These are phyloP conservation scores for Fagus crenata DNA, from an alignment of 306 rosid genomes.

Conservation along the genomic window DNA sequence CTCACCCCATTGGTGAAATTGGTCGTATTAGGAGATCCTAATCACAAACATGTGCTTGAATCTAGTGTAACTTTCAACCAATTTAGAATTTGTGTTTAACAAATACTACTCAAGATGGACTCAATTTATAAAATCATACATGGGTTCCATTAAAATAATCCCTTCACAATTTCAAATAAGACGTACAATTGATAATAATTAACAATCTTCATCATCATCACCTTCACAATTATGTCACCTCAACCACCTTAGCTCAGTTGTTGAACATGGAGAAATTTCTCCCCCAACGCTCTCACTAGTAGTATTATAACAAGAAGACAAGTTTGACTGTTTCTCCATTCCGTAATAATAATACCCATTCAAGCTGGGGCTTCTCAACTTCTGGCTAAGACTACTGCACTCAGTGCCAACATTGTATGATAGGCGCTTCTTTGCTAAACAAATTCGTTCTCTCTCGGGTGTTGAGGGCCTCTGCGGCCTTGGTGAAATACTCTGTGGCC, in stretches of 20 bases:
- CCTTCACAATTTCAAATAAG: too few species aligned
- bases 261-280: conserved; percentile 36
- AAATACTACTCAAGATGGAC: too few species aligned
- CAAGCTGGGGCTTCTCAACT: conserved; percentile 37
- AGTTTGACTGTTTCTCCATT: conserved; percentile 20
- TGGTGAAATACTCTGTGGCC: conserved; percentile 18
- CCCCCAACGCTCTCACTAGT: conserved; percentile 29
- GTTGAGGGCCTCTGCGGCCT: conserved; percentile 29
- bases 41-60: too few species aligned
- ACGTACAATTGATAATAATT: too few species aligned
- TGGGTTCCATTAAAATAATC: too few species aligned
- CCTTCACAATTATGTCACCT: background rate
- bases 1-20: too few species aligned
- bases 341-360: conserved; percentile 29
- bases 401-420: conserved; percentile 8
- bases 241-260: conserved; percentile 35
- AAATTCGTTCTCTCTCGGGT: conserved; percentile 30
- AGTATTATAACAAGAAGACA: conserved; percentile 8
- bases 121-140: too few species aligned
- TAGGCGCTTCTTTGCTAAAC: conserved; percentile 28
- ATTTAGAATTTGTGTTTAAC: too few species aligned
- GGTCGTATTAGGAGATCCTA: too few species aligned
- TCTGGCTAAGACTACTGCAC: conserved; percentile 7
- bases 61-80: too few species aligned
- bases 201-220: too few species aligned